Evolutionary conservation across 2,329 filamentous ascomycete genomes (phyloP), one percentile per base, ranked within the genome.

Genomic region (Cordyceps tenuipes): DNA sequence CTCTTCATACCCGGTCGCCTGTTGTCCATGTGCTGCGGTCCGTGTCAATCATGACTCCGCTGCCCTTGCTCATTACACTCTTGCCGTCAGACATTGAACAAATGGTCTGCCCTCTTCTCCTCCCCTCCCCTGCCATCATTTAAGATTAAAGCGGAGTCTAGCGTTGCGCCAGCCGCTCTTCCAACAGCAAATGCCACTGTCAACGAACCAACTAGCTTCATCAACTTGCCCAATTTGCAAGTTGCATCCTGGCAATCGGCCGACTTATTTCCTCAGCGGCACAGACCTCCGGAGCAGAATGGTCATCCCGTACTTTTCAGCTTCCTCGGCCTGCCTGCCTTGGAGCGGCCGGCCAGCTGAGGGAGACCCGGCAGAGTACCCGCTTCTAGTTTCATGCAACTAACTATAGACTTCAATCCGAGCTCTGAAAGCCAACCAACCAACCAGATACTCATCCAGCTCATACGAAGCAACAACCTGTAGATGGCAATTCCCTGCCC

Each of bases 131-230:
- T 43, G 17, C n/a, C 53, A 36, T 8, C n/a, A 48, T 46, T 54
- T 59, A 59, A 59, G 52, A 59, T 59, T 54, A 59, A 23, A 39
- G 57, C 57, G 57, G 57, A 59, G 49, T 51, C 57, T 57, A 57
- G 46, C 47, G 55, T 43, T 31, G 29, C 57, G 29, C 39, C 57
- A 34, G 23, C 48, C 36, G 57, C 36, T 29, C 41, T 36, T 26
- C 17, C 41, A n/a, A 44, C 43, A 13, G 21, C 34, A 13, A 21
- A 36, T n/a, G 41, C 13, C 6, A 29, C 26, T 44, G 15, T n/a
- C n/a, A n/a, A n/a, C n/a, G n/a, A n/a, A n/a, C 15, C 15, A 39
- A 39, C 36, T 41, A 41, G 17, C 39, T 41, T 17, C 13, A 41
- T 15, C 17, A 15, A 17, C 15, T 10, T 10, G n/a, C 36, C 36